Evolutionary conservation across 352 stramenopile species (phyloP).

Genomic region (Globisporangium nodosum): DNA sequence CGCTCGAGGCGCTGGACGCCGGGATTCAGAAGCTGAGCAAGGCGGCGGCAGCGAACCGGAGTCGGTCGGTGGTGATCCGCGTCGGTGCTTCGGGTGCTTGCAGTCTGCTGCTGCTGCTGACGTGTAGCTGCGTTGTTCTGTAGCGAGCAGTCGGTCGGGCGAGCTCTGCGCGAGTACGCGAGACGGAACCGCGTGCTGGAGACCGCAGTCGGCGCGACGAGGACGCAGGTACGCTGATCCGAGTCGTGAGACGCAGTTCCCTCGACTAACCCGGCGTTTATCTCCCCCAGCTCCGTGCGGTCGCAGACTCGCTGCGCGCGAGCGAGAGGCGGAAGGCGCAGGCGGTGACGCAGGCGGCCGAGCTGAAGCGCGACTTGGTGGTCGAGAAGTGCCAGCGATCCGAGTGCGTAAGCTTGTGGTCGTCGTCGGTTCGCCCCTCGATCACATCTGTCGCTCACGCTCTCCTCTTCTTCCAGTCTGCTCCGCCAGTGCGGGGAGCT

Average conservation of each 20-base stretch:
- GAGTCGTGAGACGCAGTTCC: background rate
- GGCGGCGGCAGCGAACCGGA: constrained; percentile 19
- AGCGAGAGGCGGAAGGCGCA: constrained; percentile 38
- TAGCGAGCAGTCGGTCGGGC: constrained; percentile 37
- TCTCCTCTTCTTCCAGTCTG: constrained; percentile 20
- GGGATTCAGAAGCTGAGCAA: constrained; percentile 33
- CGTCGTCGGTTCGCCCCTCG: background rate
- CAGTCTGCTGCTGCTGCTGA: background rate
- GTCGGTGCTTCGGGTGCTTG: background rate
- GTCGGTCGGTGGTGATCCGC: constrained; percentile 16
- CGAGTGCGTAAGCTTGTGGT: constrained; percentile 25
- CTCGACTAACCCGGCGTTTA: background rate
- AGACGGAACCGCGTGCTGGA: constrained; percentile 47
- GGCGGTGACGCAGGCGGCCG: constrained; percentile 21
- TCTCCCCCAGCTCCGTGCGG: background rate
- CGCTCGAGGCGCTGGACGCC: constrained; percentile 23
- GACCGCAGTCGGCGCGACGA: constrained; percentile 26
- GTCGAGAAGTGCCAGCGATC: constrained; percentile 48
- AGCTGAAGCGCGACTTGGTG: constrained; percentile 49
- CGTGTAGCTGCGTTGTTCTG: background rate
- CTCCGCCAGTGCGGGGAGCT: constrained; percentile 44
- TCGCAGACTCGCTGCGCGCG: constrained; percentile 28
- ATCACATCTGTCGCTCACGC: background rate
- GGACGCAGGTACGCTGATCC: constrained; percentile 23
- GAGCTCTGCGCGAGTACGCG: constrained; percentile 46